Evolutionary conservation across 169 alveolate species (phyloP).

Genomic region (Cryptosporidium baileyi): DNA sequence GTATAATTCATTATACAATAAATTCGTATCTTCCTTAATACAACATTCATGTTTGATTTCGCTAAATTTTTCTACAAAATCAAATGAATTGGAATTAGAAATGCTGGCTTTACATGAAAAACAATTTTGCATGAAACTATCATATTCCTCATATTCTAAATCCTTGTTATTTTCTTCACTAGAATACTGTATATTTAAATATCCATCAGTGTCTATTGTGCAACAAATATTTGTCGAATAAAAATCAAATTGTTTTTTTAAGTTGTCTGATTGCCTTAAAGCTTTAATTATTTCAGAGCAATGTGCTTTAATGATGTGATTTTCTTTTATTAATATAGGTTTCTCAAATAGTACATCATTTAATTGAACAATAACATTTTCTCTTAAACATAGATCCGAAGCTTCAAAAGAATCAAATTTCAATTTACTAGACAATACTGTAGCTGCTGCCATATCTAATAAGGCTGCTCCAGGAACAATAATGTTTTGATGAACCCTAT

Average conservation of each 20-base stretch:
- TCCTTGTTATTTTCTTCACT: not conserved
- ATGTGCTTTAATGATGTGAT: not conserved
- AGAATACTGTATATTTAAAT: not conserved
- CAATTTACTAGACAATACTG: slow-evolving; percentile 16
- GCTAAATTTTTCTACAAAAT: not conserved
- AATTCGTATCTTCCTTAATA: slow-evolving; percentile 4
- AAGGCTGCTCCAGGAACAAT: slow-evolving; percentile 80
- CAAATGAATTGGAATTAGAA: too few species aligned
- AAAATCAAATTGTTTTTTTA: not conserved
- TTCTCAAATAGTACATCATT: slow-evolving; percentile 29
- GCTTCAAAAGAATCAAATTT: too few species aligned
- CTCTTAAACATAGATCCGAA: not conserved
- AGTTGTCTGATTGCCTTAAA: too few species aligned
- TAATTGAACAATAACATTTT: not conserved
- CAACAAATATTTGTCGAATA: slow-evolving; percentile 16
- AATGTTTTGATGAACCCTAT: slow-evolving; percentile 74
- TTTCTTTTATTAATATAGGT: not conserved
- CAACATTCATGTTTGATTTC: not conserved
- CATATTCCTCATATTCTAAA: not conserved
- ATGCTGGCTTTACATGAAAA: slow-evolving; percentile 51
- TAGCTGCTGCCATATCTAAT: slow-evolving; percentile 77
- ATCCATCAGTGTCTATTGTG: slow-evolving; percentile 23
- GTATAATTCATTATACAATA: slow-evolving; percentile 58
- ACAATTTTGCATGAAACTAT: not conserved
- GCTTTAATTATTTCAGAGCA: not conserved